Evolutionary conservation across 2,329 filamentous ascomycete species (phyloP), one percentile per base, ranked within the genome.

Genomic region (Rasamsonia emersonii): DNA sequence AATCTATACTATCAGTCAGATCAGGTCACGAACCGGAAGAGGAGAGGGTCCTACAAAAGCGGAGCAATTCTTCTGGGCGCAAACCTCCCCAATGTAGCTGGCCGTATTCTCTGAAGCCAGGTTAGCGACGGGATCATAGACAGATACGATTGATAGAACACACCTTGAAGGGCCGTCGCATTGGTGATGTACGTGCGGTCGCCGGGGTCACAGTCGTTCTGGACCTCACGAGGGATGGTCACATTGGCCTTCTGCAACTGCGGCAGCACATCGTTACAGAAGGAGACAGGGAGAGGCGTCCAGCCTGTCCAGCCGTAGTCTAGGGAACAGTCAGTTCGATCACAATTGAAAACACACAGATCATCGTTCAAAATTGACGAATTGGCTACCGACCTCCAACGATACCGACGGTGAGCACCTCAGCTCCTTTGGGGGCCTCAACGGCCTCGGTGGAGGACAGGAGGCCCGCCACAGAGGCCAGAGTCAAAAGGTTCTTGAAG

Each of bases 291-390:
- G 5, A 42, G 38, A 17, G 45, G 44, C 23, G 38, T 25, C 45
- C 45, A 49, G 7, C 45, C 45, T 23, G 44, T 47, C 45, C 45
- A 49, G 13, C 45, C 45, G 24, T 39, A 49, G 16, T 49, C 44
- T 40, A 5, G 3, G n/a, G n/a, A n/a, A n/a, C n/a, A n/a, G n/a
- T n/a, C n/a, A n/a, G n/a, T n/a, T n/a, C n/a, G n/a, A n/a, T n/a
- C n/a, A n/a, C n/a, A n/a, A n/a, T n/a, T n/a, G n/a, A n/a, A n/a
- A n/a, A n/a, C n/a, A n/a, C n/a, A n/a, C n/a, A n/a, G n/a, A n/a
- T n/a, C n/a, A n/a, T n/a, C n/a, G n/a, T n/a, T n/a, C n/a, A n/a
- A n/a, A n/a, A n/a, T n/a, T n/a, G n/a, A n/a, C n/a, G n/a, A n/a
- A n/a, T n/a, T n/a, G n/a, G n/a, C n/a, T n/a, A n/a, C n/a, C n/a